Evolutionary conservation across 768 basidiomycete species (phyloP).

Genomic region (Suillus lakei): DNA sequence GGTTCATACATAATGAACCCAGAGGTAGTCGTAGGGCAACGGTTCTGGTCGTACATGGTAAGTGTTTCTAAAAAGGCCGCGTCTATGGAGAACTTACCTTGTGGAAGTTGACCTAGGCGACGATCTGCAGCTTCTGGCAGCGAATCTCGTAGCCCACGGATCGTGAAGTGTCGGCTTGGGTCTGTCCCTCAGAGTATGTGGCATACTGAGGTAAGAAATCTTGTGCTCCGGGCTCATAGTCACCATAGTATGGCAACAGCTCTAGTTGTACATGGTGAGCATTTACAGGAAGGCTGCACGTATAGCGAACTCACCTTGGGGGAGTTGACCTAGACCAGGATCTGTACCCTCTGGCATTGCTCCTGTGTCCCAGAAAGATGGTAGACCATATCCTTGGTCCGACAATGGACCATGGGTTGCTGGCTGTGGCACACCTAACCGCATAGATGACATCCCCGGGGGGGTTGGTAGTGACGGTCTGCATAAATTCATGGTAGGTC

Average conservation of each 20-base stretch:
- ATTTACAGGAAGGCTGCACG: neutral
- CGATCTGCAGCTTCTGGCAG: neutral
- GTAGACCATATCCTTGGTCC: neutral
- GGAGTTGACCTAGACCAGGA: neutral
- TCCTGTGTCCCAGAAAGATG: neutral
- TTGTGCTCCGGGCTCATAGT: neutral
- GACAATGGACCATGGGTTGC: neutral
- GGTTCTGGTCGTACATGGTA: neutral
- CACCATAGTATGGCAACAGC: neutral
- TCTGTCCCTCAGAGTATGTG: neutral
- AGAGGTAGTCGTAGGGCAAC: neutral
- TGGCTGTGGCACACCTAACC: neutral
- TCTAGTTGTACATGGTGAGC: neutral
- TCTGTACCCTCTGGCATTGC: neutral
- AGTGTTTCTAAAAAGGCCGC: too few relatives aligned
- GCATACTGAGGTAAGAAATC: neutral
- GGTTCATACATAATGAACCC: too few relatives aligned
- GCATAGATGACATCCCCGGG: neutral
- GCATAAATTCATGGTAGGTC: neutral
- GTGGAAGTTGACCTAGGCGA: neutral
- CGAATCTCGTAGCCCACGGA: neutral
- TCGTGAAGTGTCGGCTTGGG: neutral
- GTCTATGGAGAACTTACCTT: neutral
- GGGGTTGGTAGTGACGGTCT: neutral
- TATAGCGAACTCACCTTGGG: neutral